phyloP scores from a whole-genome alignment of 192 early-diverging fungal species.

The Rhizophlyctis rosea region DNA sequence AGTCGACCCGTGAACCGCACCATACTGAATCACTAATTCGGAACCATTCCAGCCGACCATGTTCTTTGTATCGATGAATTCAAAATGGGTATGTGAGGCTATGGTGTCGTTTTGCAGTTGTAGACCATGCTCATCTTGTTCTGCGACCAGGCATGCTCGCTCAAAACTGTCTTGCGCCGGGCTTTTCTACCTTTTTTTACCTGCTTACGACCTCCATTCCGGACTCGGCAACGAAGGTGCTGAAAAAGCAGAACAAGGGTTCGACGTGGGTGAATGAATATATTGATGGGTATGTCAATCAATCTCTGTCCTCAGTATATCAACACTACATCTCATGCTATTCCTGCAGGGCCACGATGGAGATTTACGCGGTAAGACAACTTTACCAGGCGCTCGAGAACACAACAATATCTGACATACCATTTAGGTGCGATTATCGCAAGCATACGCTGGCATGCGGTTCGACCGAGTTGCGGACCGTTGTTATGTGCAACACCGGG shows the following conservation, averaged over 20 bases:
- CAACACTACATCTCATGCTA: too few species aligned
- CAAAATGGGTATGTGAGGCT: conserved; percentile 32
- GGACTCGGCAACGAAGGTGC: conserved; percentile 25
- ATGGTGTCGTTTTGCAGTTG: too few species aligned
- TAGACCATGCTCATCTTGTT: too few species aligned
- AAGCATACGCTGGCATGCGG: conserved; percentile 40
- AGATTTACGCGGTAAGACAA: conserved; percentile 57
- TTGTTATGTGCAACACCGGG: conserved; percentile 56
- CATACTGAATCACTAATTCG: conserved; percentile 1
- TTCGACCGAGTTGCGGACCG: conserved; percentile 56
- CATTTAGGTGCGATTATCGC: conserved; percentile 30
- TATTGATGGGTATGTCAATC: too few species aligned
- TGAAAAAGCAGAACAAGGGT: conserved; percentile 25
- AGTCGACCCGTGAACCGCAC: too few species aligned
- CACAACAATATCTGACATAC: not conserved
- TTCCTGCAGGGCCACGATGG: conserved; percentile 55
- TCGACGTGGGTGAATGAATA: conserved; percentile 60
- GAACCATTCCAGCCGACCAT: conserved; percentile 62
- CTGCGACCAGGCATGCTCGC: conserved; percentile 53
- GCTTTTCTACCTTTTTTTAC: conserved; percentile 66
- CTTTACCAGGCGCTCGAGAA: not conserved
- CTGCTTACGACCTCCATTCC: conserved; percentile 67
- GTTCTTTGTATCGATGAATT: conserved; percentile 73
- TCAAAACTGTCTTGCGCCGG: conserved; percentile 66
- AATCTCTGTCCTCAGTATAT: too few species aligned